Base-by-base conservation (phyloP, 1,139 yeast species). In the Candida sojae region DNA sequence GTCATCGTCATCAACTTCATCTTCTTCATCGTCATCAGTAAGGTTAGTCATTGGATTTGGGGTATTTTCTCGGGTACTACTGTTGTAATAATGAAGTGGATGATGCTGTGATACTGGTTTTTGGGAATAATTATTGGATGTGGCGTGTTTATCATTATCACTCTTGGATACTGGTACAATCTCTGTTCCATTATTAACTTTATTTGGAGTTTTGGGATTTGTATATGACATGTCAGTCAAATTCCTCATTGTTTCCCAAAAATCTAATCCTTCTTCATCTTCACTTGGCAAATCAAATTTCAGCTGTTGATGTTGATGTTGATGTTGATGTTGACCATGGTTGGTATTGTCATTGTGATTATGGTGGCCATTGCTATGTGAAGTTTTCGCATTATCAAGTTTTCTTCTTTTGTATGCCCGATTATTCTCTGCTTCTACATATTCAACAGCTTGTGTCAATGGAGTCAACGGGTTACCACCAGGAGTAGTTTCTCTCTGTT, bases 161-260 rank as follows among this genome's bases (percentile, higher is more conserved):
- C 1, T 75, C 77, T 1, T 80, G 72, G 42, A 62, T 48, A 9
- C 29, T 21, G 30, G 2, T 13, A 21, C 23, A 17, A 5, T 23
- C 9, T 30, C 30, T 39, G 31, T 26, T 12, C 6, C 28, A 44
- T 1, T 39, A 47, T 25, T 45, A 30, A 11, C 33, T 17, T 26
- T 17, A 23, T 23, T 41, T 26, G 33, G 28, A 10, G 21, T 17
- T 11, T 38, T 39, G 11, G 42, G 50, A 49, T 48, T 47, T 54
- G 46, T 51, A 49, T 48, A 45, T 4, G 77, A 66, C 12, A 59
- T 33, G 37, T 63, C 69, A 4, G 73, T 64, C 31, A 84, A 62
- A 30, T 83, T 75, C 48, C 86, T 72, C 79, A 86, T 75, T 1
- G 83, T 80, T 55, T 85, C 90, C 88, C 89, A 84, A 58, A 84